Base-by-base conservation (phyloP, 2,329 filamentous ascomycete genomes). In the Aspergillus ustus region DNA sequence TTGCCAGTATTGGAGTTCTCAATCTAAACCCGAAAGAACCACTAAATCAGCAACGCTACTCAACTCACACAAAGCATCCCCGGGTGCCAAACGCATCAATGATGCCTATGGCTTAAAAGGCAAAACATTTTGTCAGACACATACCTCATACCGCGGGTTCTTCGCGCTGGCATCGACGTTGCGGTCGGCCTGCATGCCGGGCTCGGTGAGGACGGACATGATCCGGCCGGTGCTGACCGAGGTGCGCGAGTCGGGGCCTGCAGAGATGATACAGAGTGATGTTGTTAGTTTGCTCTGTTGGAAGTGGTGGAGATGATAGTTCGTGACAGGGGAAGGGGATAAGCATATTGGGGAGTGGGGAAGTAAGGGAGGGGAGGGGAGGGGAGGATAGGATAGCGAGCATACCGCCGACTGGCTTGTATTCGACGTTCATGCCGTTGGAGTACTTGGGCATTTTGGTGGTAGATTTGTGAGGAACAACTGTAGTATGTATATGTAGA, bases 401-500 rank as follows among this genome's bases (percentile, higher is more conserved):
- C 67, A 37, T 66, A 76, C 75, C 74, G 49, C 75, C 75, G 44
- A 77, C 70, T 13, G 75, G 75, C 64, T 76, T 76, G 64, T 77
- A 77, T 34, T 69, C 67, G 44, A 77, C 74, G 9, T 64, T 69
- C 37, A 75, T 63, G 9, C 64, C 61, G 61, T 66, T 60, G 9
- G 37, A n/a, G 61, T 63, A 63, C 25, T 43, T 53, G 31, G 59
- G 59, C 59, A 61, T 61, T 28, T 48, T 57, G 57, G 15, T 48
- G 20, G 15, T 28, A 25, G 25, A 2, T 25, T 25, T 3, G 22
- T n/a, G n/a, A n/a, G n/a, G n/a, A n/a, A n/a, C n/a, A n/a, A n/a
- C n/a, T 25, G 22, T 2, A 25, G 22, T 25, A 25, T 25, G 22
- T 25, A 25, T 25, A 25, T 25, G 22, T 25, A 25, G 22, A 25